Evolutionary conservation across 768 basidiomycete genomes (phyloP).

Genomic region (Mycena olivaceomarginata): DNA sequence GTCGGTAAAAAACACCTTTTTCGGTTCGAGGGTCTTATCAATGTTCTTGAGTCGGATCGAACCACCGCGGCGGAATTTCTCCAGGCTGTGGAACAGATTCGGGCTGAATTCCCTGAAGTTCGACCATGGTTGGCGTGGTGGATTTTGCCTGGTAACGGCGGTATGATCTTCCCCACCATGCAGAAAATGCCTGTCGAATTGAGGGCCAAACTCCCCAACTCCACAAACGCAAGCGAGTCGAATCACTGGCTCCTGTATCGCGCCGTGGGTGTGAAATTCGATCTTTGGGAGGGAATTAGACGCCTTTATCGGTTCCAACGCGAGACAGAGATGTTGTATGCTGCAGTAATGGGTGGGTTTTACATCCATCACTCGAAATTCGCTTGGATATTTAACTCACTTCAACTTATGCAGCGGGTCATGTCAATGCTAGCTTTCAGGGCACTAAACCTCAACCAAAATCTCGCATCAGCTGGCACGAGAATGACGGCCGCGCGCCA

Average conservation of each 20-base stretch:
- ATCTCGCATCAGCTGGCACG: background rate
- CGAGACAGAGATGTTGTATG: slow-evolving; percentile 29
- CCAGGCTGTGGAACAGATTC: slow-evolving; percentile 1
- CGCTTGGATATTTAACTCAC: no score
- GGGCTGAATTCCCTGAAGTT: slow-evolving; percentile 26
- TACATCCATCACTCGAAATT: background rate
- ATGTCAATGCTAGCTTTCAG: slow-evolving; percentile 23
- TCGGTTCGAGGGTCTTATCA: slow-evolving; percentile 20
- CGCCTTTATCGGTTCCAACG: slow-evolving; percentile 21
- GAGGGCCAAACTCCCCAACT: background rate
- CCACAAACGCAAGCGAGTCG: background rate
- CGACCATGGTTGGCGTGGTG: slow-evolving; percentile 3
- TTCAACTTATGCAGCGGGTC: slow-evolving; percentile 3
- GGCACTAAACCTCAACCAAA: slow-evolving; percentile 15
- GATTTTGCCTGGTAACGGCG: slow-evolving; percentile 30
- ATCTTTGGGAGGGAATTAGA: slow-evolving; percentile 22
- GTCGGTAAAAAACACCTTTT: background rate
- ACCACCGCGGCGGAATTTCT: slow-evolving; percentile 7
- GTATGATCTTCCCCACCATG: slow-evolving; percentile 34
- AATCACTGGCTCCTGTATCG: slow-evolving; percentile 17
- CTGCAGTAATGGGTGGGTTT: slow-evolving; percentile 7
- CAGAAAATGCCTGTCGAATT: slow-evolving; percentile 18
- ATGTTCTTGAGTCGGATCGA: background rate
- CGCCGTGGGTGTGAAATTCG: background rate
- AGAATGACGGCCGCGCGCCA: slow-evolving; percentile 26